A percentile compares a stretch with the other conserved stretches of the same genome.
Evolutionary conservation across 2,329 filamentous ascomycete species (phyloP).

Genomic region (Calonectria naviculata): DNA sequence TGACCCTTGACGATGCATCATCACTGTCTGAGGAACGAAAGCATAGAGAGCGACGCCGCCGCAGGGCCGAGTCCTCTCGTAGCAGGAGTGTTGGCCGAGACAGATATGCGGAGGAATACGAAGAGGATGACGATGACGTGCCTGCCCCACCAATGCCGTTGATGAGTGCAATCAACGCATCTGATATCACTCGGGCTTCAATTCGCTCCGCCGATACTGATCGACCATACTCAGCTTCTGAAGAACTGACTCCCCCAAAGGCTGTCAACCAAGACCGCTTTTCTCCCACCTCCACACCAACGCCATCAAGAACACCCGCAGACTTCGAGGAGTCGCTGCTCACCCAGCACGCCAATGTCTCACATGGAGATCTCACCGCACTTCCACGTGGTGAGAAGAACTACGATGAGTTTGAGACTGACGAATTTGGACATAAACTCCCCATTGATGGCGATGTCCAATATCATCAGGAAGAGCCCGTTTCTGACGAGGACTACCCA

Average conservation of each 20-base stretch:
- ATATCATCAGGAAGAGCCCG: slow-evolving; percentile 52
- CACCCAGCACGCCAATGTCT: slow-evolving; percentile 74
- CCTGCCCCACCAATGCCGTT: slow-evolving; percentile 83
- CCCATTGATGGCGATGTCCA: slow-evolving; percentile 56
- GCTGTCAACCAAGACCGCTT: slow-evolving; percentile 71
- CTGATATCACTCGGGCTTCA: slow-evolving; percentile 88
- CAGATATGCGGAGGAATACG: slow-evolving; percentile 59
- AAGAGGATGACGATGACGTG: slow-evolving; percentile 63
- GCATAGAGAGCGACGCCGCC: slow-evolving; percentile 61
- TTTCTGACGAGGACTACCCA: slow-evolving; percentile 51
- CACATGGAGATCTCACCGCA: slow-evolving; percentile 67
- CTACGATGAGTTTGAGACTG: slow-evolving; percentile 59
- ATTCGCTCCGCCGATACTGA: slow-evolving; percentile 86
- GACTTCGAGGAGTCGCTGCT: slow-evolving; percentile 71
- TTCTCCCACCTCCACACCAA: slow-evolving; percentile 73
- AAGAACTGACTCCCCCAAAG: slow-evolving; percentile 68
- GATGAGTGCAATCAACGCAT: slow-evolving; percentile 85
- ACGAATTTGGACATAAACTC: slow-evolving; percentile 56
- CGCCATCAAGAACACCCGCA: slow-evolving; percentile 65
- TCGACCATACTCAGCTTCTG: slow-evolving; percentile 75
- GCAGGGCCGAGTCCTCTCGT: slow-evolving; percentile 61
- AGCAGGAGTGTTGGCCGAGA: slow-evolving; percentile 58
- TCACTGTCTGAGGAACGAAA: slow-evolving; percentile 63
- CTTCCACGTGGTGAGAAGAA: slow-evolving; percentile 61
- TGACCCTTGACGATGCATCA: slow-evolving; percentile 48